These are phyloP conservation scores for Dryadomyces quercivorus DNA, from an alignment of 2,329 filamentous ascomycete genomes.

Conservation along the genomic window DNA sequence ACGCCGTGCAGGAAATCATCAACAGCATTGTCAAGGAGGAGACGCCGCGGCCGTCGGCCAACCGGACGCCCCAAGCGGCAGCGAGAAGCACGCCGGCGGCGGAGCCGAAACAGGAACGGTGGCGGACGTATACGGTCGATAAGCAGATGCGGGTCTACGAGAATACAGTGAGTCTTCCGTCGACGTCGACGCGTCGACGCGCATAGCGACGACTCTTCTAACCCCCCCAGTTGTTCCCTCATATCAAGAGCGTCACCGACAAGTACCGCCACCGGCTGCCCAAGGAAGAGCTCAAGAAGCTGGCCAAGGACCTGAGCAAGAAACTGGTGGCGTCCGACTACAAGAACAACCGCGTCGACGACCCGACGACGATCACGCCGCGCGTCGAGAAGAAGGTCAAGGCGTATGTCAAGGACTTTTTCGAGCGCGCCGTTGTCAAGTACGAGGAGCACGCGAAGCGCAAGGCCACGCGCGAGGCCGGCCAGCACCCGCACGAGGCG, in stretches of 20 bases:
- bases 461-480: slow-evolving; percentile 32
- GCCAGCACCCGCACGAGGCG: not conserved
- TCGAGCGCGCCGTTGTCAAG: slow-evolving; percentile 76
- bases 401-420: slow-evolving; percentile 70
- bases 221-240: slow-evolving; percentile 58
- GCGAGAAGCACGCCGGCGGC: slow-evolving; percentile 15
- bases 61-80: slow-evolving; percentile 52
- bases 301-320: slow-evolving; percentile 61
- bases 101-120: slow-evolving; percentile 18
- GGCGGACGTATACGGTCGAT: slow-evolving; percentile 57
- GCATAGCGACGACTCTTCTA: too few relatives aligned
- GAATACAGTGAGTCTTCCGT: slow-evolving; percentile 75
- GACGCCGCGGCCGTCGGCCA: slow-evolving; percentile 36
- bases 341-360: slow-evolving; percentile 74
- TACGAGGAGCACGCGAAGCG: slow-evolving; percentile 55
- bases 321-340: slow-evolving; percentile 87
- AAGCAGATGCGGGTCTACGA: slow-evolving; percentile 95
- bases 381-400: slow-evolving; percentile 77
- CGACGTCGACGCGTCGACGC: too few relatives aligned
- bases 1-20: slow-evolving; percentile 72
- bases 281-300: slow-evolving; percentile 58
- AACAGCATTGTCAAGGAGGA: slow-evolving; percentile 65
- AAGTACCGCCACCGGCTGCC: slow-evolving; percentile 81
- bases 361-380: slow-evolving; percentile 61
- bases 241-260: slow-evolving; percentile 74